Base-by-base conservation (phyloP, 768 basidiomycete genomes). In the Auricularia sp. region DNA sequence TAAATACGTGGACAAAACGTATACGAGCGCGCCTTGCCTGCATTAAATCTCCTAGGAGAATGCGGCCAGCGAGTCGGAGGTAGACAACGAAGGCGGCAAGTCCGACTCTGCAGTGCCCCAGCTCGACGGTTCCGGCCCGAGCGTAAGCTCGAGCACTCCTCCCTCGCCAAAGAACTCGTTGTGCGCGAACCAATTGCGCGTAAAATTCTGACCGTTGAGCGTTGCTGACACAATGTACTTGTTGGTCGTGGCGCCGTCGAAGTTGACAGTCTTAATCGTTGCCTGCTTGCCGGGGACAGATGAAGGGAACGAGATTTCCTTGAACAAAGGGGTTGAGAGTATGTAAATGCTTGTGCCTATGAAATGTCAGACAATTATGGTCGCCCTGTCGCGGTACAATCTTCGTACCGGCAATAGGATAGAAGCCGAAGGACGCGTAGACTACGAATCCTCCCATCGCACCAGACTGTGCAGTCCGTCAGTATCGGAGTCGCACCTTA, bases 181-280 rank as follows among this genome's bases (percentile, higher is more conserved):
- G 39, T 68, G 68, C 10, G 67, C 34, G 54, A 68, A 65, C 64
- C 64, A 68, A 61, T 67, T 67, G 54, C 65, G 64, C 16, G 68
- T 68, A 23, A 65, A 67, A 3, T 64, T 3, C 34, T 47, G 14
- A 3, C 68, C 68, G 56, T 68, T 67, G 56, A 68, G 54, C 64
- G 51, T 67, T 23, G 68, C 68, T 12, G 66, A 67, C 60, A 62
- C 61, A 34, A 68, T 62, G 58, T 68, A 68, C 47, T 67, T 68
- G 62, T 68, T 68, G 16, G 33, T 39, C 39, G 36, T 60, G 10
- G 66, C 66, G 36, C 56, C 62, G 36, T 65, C 66, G 47, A 67
- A 68, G 56, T 68, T 67, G 35, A 36, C 18, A 5, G 68, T 61
- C 6, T 56, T 67, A 39, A 68, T 62, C 8, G 51, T 53, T 1